Percentiles rank a stretch among this genome's conserved stretches.
These are phyloP conservation scores for Helotiales sp. DNA, from an alignment of 2,329 filamentous ascomycete species.

Conservation along the genomic window DNA sequence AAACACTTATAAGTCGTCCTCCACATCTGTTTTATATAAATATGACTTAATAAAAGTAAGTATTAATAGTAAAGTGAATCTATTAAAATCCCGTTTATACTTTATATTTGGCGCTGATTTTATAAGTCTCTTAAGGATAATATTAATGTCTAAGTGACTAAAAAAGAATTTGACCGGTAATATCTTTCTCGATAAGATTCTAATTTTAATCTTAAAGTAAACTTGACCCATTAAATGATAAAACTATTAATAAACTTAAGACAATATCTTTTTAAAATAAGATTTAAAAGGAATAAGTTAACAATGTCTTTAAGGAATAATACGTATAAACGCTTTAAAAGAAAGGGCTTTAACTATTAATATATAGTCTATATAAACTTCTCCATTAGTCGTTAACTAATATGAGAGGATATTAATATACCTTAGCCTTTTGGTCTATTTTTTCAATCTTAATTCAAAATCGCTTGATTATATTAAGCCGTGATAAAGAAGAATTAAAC, in stretches of 20 bases:
- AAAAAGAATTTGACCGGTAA: slow-evolving; percentile 40
- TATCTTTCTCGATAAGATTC: slow-evolving; percentile 38
- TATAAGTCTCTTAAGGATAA: slow-evolving; percentile 35
- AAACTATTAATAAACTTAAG: slow-evolving; percentile 36
- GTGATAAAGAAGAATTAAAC: slow-evolving; percentile 27
- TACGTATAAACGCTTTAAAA: slow-evolving; percentile 31
- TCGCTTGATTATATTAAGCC: slow-evolving; percentile 25
- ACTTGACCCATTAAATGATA: slow-evolving; percentile 37
- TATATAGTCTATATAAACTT: slow-evolving; percentile 31
- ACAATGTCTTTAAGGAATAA: slow-evolving; percentile 34
- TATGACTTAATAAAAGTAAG: slow-evolving; percentile 40
- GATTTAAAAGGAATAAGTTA: no score
- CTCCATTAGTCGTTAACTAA: slow-evolving; percentile 29
- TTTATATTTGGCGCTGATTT: slow-evolving; percentile 30
- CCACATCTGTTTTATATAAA: slow-evolving; percentile 21
- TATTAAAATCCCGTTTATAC: slow-evolving; percentile 61
- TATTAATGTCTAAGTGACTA: slow-evolving; percentile 30
- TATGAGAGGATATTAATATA: slow-evolving; percentile 30
- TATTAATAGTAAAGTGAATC: slow-evolving; percentile 64
- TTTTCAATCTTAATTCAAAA: slow-evolving; percentile 25
- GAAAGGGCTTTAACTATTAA: slow-evolving; percentile 35
- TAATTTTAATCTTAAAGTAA: slow-evolving; percentile 29
- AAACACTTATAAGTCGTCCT: slow-evolving; percentile 21
- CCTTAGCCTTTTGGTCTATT: slow-evolving; percentile 24
- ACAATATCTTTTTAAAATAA: slow-evolving; percentile 30